Conservation (phyloP, 371 early-diverging fungal species). For the Rhizopus delemar region DNA sequence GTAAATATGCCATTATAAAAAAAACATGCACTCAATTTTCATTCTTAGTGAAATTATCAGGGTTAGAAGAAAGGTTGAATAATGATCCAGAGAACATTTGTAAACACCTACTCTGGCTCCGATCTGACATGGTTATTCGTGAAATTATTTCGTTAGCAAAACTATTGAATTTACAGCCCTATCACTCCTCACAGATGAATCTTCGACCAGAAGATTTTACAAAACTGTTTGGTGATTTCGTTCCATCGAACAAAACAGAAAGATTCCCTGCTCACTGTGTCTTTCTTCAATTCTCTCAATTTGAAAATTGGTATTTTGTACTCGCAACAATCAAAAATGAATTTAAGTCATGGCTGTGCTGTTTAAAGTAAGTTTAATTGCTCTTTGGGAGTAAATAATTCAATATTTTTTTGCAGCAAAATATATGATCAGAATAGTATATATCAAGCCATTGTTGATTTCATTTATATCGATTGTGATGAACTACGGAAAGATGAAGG, state of each 20-base stretch:
- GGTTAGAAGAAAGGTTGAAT: slow-evolving; percentile 45
- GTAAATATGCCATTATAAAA: slow-evolving; percentile 28
- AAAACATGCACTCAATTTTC: not conserved
- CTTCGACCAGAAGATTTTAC: slow-evolving; percentile 45
- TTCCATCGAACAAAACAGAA: slow-evolving; percentile 8
- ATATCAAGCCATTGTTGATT: slow-evolving; percentile 40
- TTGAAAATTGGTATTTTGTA: slow-evolving; percentile 53
- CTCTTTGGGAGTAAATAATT: not conserved
- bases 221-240: slow-evolving; percentile 40
- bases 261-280: slow-evolving; percentile 49
- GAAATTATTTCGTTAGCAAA: slow-evolving; percentile 53
- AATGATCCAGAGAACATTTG: slow-evolving; percentile 44
- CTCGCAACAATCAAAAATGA: slow-evolving; percentile 44
- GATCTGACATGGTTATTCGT: slow-evolving; percentile 52
- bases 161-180: slow-evolving; percentile 48
- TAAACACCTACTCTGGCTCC: slow-evolving; percentile 44
- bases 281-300: slow-evolving; percentile 52
- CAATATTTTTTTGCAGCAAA: slow-evolving; percentile 22
- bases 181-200: slow-evolving; percentile 47
- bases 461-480: slow-evolving; percentile 39
- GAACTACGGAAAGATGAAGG: slow-evolving; percentile 41
- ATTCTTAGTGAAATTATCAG: slow-evolving; percentile 38
- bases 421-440: slow-evolving; percentile 37
- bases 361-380: slow-evolving; percentile 36
- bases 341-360: slow-evolving; percentile 48